Evolutionary conservation across 2,329 filamentous ascomycete genomes (phyloP).

Genomic region (Fusarium brachygibbosum): DNA sequence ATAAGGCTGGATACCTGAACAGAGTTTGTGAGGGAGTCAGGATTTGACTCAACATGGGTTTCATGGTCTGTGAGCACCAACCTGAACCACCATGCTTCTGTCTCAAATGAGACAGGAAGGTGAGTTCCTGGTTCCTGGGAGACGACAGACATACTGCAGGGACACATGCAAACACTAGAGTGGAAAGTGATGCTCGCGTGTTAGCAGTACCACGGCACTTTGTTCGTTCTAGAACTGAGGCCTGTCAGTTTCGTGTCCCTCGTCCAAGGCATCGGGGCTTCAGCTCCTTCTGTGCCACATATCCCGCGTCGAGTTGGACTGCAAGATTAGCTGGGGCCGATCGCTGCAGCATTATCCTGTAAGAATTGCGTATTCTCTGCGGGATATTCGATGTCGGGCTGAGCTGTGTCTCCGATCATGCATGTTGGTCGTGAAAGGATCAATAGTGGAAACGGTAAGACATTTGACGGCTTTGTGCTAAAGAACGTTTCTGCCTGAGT

Average conservation of each 20-base stretch:
- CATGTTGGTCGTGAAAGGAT: constrained; percentile 3
- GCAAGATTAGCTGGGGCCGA: not conserved
- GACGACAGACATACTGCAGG: not conserved
- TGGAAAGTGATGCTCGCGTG: constrained; percentile 19
- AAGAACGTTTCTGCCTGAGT: constrained; percentile 3
- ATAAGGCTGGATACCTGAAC: constrained; percentile 3
- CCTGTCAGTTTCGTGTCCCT: constrained; percentile 7
- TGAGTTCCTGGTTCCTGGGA: constrained; percentile 24
- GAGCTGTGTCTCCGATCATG: constrained; percentile 3
- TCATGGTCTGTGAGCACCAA: constrained; percentile 17
- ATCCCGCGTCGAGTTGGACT: not conserved
- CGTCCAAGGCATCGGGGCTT: constrained; percentile 15
- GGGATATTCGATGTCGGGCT: not conserved
- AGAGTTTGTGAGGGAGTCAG: constrained; percentile 22
- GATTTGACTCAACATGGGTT: constrained; percentile 7
- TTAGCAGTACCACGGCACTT: not conserved
- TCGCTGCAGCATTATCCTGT: not conserved
- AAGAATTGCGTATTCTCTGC: not conserved
- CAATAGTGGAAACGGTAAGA: constrained; percentile 11
- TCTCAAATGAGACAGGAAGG: not conserved
- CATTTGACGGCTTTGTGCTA: constrained; percentile 6
- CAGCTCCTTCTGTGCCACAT: constrained; percentile 22
- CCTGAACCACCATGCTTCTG: constrained; percentile 30
- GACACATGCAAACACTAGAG: constrained; percentile 1
- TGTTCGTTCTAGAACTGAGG: constrained; percentile 14